These are phyloP conservation scores for Neurospora discreta DNA, from an alignment of 495 filamentous ascomycete genomes.

Conservation along the genomic window DNA sequence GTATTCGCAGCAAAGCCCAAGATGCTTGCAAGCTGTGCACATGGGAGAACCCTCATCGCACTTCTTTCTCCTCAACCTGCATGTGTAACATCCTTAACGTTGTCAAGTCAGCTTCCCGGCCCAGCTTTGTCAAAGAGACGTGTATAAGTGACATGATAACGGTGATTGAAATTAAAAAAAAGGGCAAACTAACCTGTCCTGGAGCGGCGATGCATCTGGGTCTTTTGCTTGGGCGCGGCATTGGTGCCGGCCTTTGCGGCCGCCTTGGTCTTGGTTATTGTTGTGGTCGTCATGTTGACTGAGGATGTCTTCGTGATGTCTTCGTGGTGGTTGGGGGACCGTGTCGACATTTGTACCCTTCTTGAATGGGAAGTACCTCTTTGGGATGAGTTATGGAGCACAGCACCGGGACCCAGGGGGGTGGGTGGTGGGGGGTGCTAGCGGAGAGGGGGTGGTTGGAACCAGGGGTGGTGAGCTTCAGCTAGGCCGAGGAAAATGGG, in stretches of 20 bases:
- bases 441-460: constrained; percentile 19
- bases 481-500: constrained; percentile 37
- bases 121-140: not conserved
- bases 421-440: constrained; percentile 24
- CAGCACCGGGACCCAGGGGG: constrained; percentile 6
- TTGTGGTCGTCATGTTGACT: constrained; percentile 31
- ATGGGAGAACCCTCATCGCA: constrained; percentile 85
- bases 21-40: constrained; percentile 82
- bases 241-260: constrained; percentile 39
- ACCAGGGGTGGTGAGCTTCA: constrained; percentile 19
- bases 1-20: constrained; percentile 84
- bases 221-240: constrained; percentile 48
- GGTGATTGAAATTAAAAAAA: not conserved
- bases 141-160: constrained; percentile 4
- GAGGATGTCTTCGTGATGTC: constrained; percentile 40
- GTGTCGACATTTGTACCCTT: constrained; percentile 51
- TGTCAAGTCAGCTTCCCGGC: constrained; percentile 16
- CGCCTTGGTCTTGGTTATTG: constrained; percentile 42
- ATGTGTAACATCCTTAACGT: constrained; percentile 84
- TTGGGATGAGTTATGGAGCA: constrained; percentile 17
- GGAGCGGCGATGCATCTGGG: constrained; percentile 85
- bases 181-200: constrained; percentile 64
- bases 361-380: constrained; percentile 29
- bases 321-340: constrained; percentile 44
- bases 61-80: constrained; percentile 91